Evolutionary conservation across 1,139 yeast species (phyloP).

Genomic region (Blastobotrys capitulatus): DNA sequence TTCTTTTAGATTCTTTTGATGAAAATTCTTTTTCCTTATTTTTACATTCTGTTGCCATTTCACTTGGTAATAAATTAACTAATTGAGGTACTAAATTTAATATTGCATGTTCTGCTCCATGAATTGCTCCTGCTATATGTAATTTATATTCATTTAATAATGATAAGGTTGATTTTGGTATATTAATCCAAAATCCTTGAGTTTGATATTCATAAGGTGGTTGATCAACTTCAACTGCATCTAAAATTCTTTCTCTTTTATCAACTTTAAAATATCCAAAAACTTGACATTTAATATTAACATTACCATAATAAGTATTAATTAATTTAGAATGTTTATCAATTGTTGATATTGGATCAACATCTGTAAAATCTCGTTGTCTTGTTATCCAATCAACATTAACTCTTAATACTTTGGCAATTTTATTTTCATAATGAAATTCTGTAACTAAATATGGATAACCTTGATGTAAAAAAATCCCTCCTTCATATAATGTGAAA

Average conservation of each 20-base stretch:
- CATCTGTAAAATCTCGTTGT: constrained; percentile 88
- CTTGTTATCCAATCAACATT: constrained; percentile 90
- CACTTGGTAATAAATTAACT: constrained; percentile 61
- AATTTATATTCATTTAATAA: constrained; percentile 51
- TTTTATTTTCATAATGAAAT: constrained; percentile 66
- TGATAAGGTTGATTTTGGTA: constrained; percentile 60
- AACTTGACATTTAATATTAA: constrained; percentile 66
- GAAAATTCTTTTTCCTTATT: constrained; percentile 96
- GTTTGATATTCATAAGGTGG: constrained; percentile 70
- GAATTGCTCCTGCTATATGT: constrained; percentile 86
- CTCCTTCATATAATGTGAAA: constrained; percentile 92
- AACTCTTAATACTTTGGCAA: constrained; percentile 80
- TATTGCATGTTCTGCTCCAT: constrained; percentile 90
- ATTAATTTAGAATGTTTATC: not conserved
- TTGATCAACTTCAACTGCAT: constrained; percentile 86
- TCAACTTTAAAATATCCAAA: constrained; percentile 92
- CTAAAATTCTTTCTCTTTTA: constrained; percentile 68
- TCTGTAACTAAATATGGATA: constrained; percentile 79
- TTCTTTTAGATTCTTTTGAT: constrained; percentile 56
- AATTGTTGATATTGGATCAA: constrained; percentile 64
- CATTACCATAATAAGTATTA: constrained; percentile 45
- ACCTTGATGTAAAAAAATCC: constrained; percentile 91
- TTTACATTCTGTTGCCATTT: constrained; percentile 86
- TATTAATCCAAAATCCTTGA: constrained; percentile 88
- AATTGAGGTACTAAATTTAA: constrained; percentile 68